Conservation (phyloP, 805 yeast species). For the Teunomyces lycoperdinae region DNA sequence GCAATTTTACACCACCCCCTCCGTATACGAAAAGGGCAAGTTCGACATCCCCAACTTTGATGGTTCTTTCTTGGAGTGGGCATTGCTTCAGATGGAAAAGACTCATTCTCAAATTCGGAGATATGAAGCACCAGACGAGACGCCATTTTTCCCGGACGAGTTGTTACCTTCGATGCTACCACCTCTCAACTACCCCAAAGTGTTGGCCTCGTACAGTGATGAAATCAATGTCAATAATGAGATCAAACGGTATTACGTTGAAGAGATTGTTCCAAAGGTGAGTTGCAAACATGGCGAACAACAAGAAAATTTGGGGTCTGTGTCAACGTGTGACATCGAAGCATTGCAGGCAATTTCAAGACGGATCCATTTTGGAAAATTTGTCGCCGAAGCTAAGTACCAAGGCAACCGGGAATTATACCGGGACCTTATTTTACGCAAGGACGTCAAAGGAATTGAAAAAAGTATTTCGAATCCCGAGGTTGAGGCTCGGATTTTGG, state of each 20-base stretch:
- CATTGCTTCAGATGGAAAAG: slow-evolving; percentile 69
- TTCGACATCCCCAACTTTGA: slow-evolving; percentile 62
- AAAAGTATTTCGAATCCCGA: slow-evolving; percentile 80
- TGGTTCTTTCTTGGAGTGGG: slow-evolving; percentile 88
- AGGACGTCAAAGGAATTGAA: slow-evolving; percentile 71
- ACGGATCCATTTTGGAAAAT: slow-evolving; percentile 94
- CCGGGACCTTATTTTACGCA: slow-evolving; percentile 59
- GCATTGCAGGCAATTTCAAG: slow-evolving; percentile 84
- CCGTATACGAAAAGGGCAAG: slow-evolving; percentile 63
- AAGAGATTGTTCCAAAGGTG: slow-evolving; percentile 71
- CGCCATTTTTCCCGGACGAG: slow-evolving; percentile 77
- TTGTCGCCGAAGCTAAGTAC: slow-evolving; percentile 95
- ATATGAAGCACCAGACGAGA: slow-evolving; percentile 92
- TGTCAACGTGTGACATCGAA: slow-evolving; percentile 81
- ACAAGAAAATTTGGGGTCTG: slow-evolving; percentile 82
- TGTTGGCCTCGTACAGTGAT: slow-evolving; percentile 70
- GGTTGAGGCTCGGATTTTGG: slow-evolving; percentile 81
- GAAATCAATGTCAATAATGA: slow-evolving; percentile 73
- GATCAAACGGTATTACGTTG: slow-evolving; percentile 66
- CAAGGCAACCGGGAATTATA: slow-evolving; percentile 62
- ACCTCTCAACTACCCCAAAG: slow-evolving; percentile 69
- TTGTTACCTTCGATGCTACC: slow-evolving; percentile 77
- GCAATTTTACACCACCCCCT: slow-evolving; percentile 73
- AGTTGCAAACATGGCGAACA: slow-evolving; percentile 70
- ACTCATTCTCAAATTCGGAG: slow-evolving; percentile 72